A percentile compares a stretch with the other conserved stretches of the same genome.
These are phyloP conservation scores for Puya raimondii DNA, from an alignment of 176 grass and related monocot genomes.

Conservation along the genomic window DNA sequence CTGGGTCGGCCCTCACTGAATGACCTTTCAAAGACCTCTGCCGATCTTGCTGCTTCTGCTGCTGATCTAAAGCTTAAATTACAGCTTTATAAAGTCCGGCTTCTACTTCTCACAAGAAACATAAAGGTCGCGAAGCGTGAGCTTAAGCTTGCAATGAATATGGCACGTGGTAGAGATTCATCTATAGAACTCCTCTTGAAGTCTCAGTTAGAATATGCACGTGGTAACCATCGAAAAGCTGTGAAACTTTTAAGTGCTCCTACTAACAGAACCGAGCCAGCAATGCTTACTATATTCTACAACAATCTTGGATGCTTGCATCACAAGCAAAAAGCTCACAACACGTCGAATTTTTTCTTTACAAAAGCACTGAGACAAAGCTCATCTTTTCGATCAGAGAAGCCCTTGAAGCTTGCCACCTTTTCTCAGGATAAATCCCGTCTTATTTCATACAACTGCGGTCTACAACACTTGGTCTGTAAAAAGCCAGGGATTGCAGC, in stretches of 20 bases:
- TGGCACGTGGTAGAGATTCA: conserved; percentile 85
- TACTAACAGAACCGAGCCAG: conserved; percentile 68
- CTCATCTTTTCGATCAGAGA: conserved; percentile 46
- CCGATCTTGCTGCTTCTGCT: conserved; percentile 56
- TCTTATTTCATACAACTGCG: conserved; percentile 80
- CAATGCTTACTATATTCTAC: conserved; percentile 61
- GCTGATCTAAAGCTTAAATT: conserved; percentile 76
- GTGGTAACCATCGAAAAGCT: conserved; percentile 80
- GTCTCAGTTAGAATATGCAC: conserved; percentile 85
- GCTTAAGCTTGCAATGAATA: conserved; percentile 94
- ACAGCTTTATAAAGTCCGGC: conserved; percentile 79
- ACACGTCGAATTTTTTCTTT: conserved; percentile 59
- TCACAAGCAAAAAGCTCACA: conserved; percentile 65
- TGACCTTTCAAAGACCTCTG: conserved; percentile 54
- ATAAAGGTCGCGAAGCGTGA: conserved; percentile 83
- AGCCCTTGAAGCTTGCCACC: conserved; percentile 51
- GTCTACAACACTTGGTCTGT: conserved; percentile 71
- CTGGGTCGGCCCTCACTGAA: conserved; percentile 36
- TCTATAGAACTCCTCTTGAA: conserved; percentile 76
- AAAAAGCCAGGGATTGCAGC: conserved; percentile 66
- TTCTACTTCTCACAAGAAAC: conserved; percentile 74
- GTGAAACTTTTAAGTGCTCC: conserved; percentile 69
- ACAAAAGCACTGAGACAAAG: conserved; percentile 58
- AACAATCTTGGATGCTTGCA: conserved; percentile 91
- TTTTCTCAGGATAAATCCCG: conserved; percentile 71